Evolutionary conservation across 2,329 filamentous ascomycete genomes (phyloP).

Genomic region (Peltaster fructicola): DNA sequence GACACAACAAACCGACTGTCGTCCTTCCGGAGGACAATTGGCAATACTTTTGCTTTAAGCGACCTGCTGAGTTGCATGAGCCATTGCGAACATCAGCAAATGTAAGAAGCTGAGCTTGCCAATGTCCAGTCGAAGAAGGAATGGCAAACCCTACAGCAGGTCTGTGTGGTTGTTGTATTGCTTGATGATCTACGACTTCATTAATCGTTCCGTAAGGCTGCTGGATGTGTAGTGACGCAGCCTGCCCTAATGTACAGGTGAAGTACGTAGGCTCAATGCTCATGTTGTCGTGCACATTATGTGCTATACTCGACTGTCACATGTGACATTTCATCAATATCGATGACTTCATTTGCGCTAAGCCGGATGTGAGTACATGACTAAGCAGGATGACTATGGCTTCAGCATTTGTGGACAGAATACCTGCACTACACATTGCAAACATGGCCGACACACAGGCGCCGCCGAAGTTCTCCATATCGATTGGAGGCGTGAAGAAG

Average conservation of each 20-base stretch:
- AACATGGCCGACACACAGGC: conserved; percentile 2
- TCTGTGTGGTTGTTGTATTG: conserved; percentile 18
- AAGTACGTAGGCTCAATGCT: conserved; percentile 33
- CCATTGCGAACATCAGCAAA: conserved; percentile 20
- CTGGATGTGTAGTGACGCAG: conserved; percentile 21
- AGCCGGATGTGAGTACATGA: no score
- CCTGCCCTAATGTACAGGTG: conserved; percentile 42
- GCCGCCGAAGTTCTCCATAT: conserved; percentile 13
- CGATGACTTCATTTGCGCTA: no score
- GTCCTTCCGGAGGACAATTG: conserved; percentile 6
- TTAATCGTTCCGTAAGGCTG: conserved; percentile 29
- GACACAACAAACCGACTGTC: conserved; percentile 36
- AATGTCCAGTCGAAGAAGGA: conserved; percentile 7
- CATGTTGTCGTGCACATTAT: neutral
- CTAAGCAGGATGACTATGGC: no score
- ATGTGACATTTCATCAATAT: no score
- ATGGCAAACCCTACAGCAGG: conserved; percentile 35
- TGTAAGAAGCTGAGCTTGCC: conserved; percentile 13
- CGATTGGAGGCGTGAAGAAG: conserved; percentile 14
- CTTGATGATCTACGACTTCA: conserved; percentile 34
- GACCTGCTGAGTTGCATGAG: conserved; percentile 20
- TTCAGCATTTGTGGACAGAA: no score
- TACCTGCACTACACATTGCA: no score
- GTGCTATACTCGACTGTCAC: neutral
- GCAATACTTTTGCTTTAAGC: conserved; percentile 11